These are phyloP conservation scores for Bassia scoparia DNA, from an alignment of 148 eudicot species.

Conservation along the genomic window DNA sequence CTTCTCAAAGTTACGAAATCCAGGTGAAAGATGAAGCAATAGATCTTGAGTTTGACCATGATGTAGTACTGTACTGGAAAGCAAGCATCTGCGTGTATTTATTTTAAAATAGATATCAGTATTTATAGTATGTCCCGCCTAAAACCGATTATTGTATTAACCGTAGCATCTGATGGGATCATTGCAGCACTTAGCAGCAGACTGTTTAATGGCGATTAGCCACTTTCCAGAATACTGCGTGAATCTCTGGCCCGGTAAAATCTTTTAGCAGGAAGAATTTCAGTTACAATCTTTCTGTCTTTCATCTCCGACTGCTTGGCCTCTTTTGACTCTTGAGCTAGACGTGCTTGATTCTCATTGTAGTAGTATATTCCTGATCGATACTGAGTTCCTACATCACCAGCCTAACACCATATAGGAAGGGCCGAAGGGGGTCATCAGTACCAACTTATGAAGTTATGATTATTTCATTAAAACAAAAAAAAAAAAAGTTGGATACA, in stretches of 20 bases:
- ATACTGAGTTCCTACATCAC: slow-evolving; percentile 83
- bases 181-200: slow-evolving; percentile 80
- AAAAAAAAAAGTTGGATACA: too few species aligned
- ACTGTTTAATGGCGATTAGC: slow-evolving; percentile 58
- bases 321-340: too few species aligned
- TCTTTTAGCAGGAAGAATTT: slow-evolving; percentile 80
- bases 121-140: too few species aligned
- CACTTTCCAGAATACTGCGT: slow-evolving; percentile 90
- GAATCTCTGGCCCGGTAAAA: slow-evolving; percentile 91
- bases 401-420: slow-evolving; percentile 63
- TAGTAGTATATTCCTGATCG: slow-evolving; percentile 93
- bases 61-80: too few species aligned
- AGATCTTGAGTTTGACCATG: neutral
- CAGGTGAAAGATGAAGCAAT: too few species aligned
- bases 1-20: too few species aligned
- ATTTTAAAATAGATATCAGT: too few species aligned
- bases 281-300: slow-evolving; percentile 61
- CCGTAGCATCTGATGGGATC: slow-evolving; percentile 95
- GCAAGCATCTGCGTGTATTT: too few species aligned
- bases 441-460: too few species aligned
- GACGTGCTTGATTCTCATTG: slow-evolving; percentile 61
- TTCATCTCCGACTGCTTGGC: slow-evolving; percentile 42
- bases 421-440: too few species aligned
- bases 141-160: slow-evolving; percentile 30
- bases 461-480: too few species aligned